Conservation (phyloP, 257 asterid species). For the Ballota nigra region DNA sequence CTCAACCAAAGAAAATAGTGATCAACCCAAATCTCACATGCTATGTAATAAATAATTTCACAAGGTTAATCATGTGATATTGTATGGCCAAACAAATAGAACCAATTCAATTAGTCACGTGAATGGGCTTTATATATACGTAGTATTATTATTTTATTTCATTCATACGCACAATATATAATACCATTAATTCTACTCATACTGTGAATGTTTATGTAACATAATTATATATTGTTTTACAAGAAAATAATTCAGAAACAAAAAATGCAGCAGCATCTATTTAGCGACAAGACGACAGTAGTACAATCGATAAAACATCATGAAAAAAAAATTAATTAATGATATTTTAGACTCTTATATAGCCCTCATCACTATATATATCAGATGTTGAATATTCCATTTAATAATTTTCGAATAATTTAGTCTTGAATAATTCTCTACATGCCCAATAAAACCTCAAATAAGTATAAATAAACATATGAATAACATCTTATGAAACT, state of each 20-base stretch:
- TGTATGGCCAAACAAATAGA: constrained; percentile 26
- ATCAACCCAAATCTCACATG: constrained; percentile 18
- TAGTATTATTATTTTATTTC: background rate
- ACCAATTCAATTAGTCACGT: constrained; percentile 21
- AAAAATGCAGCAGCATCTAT: too few relatives aligned
- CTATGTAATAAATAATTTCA: constrained; percentile 20
- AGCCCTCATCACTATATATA: too few relatives aligned
- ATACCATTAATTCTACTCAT: background rate
- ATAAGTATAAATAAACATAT: background rate
- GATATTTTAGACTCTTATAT: too few relatives aligned
- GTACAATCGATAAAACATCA: too few relatives aligned
- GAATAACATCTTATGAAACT: too few relatives aligned
- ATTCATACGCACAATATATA: background rate
- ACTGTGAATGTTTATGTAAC: too few relatives aligned
- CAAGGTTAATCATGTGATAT: background rate
- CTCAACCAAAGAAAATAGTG: background rate
- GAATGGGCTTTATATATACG: background rate
- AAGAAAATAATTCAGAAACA: too few relatives aligned
- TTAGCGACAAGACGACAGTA: too few relatives aligned
- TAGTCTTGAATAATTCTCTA: background rate
- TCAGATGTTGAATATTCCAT: too few relatives aligned
- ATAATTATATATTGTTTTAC: too few relatives aligned
- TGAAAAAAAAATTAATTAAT: too few relatives aligned
- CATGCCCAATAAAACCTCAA: background rate
- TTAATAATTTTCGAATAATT: background rate